These are phyloP conservation scores for Peronospora tabacina DNA, from an alignment of 352 stramenopile species.

Conservation along the genomic window DNA sequence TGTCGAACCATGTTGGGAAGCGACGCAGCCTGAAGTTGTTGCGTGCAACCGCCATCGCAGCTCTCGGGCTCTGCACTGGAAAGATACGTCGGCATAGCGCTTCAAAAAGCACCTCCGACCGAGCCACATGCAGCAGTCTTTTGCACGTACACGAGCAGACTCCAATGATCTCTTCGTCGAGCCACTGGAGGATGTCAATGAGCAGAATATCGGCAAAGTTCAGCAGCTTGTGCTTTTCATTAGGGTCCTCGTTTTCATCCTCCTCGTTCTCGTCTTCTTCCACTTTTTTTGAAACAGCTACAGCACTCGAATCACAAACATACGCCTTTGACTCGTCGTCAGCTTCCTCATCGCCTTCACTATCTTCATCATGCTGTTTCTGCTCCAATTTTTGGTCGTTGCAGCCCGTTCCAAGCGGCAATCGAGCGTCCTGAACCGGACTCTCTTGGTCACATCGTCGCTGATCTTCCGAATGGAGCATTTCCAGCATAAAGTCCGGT, in stretches of 20 bases:
- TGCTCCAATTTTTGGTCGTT: slow-evolving; percentile 10
- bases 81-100: slow-evolving; percentile 65
- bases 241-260: slow-evolving; percentile 24
- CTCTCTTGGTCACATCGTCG: slow-evolving; percentile 7
- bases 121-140: slow-evolving; percentile 41
- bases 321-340: slow-evolving; percentile 5
- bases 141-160: slow-evolving; percentile 47
- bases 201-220: slow-evolving; percentile 63
- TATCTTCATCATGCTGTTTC: slow-evolving; percentile 18
- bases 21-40: slow-evolving; percentile 57
- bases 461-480: slow-evolving; percentile 49
- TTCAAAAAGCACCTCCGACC: slow-evolving; percentile 56
- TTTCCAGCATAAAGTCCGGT: slow-evolving; percentile 62
- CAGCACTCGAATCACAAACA: background rate
- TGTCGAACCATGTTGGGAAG: slow-evolving; percentile 63
- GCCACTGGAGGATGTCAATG: slow-evolving; percentile 54
- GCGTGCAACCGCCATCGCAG: slow-evolving; percentile 30
- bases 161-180: slow-evolving; percentile 71
- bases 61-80: slow-evolving; percentile 46
- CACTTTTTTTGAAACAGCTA: background rate
- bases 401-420: slow-evolving; percentile 4
- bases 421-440: background rate
- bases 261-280: slow-evolving; percentile 14
- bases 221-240: slow-evolving; percentile 38
- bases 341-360: slow-evolving; percentile 15